Evolutionary conservation across 192 early-diverging fungal genomes (phyloP), one percentile per base, ranked within the genome.

Genomic region (Diversispora epigaea): DNA sequence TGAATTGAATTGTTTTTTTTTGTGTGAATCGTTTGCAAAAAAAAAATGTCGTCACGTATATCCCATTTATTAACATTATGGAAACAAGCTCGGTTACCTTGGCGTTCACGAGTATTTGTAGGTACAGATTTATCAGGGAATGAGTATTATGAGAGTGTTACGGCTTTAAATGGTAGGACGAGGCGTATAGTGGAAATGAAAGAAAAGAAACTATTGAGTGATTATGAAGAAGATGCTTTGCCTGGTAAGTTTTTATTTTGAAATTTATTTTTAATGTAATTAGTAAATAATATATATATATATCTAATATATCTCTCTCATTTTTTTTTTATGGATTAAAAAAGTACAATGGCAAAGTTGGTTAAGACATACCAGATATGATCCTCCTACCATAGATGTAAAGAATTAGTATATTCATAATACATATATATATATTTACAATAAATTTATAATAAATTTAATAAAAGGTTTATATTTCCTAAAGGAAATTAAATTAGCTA

Each of bases 311-410:
- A 15, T n/a, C 9, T 32, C 43, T 22, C 50, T 44, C 10, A 39
- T 39, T 68, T 39, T 14, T 17, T 32, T 54, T 25, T 19, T 1
- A 54, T 47, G 6, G 15, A 14, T 54, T 69, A 14, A 54, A 15
- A 45, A 52, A 72, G 73, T 75, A 15, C 73, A 75, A 65, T 75
- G 73, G 73, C 47, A 55, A 44, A 75, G 73, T 57, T 75, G 73
- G 73, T 54, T 75, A 22, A 75, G 41, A 61, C 73, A 75, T 75
- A 75, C 73, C 3, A 63, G 73, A 55, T 65, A 22, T 22, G 62
- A 75, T 44, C 25, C 73, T 39, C 73, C 73, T 22, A 75, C 73
- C 14, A 39, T 65, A 63, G 61, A 72, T n/a, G 70, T 72, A 32
- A 32, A 32, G 25, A 32, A 32, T 32, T 32, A 32, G 25, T 32